Conservation (phyloP, 2,329 filamentous ascomycete genomes). For the Ascomycota sp. region DNA sequence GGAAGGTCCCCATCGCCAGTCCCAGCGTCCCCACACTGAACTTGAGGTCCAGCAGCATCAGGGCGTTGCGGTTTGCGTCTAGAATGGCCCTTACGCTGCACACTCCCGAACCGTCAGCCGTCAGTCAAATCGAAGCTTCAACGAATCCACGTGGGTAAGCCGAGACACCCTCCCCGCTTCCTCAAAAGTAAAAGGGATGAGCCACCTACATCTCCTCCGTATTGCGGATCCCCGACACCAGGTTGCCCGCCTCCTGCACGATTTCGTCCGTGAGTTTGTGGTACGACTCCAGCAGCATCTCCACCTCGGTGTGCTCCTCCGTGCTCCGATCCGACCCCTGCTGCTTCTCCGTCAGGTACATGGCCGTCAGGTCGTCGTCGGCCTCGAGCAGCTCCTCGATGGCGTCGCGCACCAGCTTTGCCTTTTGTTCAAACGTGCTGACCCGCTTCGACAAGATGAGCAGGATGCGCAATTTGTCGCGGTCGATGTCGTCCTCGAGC, state of each 20-base stretch:
- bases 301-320: conserved; percentile 86
- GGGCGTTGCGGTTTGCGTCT: conserved; percentile 90
- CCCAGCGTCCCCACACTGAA: conserved; percentile 90
- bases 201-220: conserved; percentile 82
- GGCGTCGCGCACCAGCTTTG: conserved; percentile 77
- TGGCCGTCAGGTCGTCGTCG: conserved; percentile 80
- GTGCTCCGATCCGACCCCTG: conserved; percentile 52
- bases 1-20: conserved; percentile 83
- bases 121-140: too few relatives aligned
- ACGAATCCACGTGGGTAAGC: too few relatives aligned
- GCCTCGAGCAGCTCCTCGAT: conserved; percentile 91
- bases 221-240: conserved; percentile 88
- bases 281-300: conserved; percentile 92
- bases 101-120: too few relatives aligned
- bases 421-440: conserved; percentile 94
- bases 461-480: conserved; percentile 76
- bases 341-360: conserved; percentile 87
- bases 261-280: conserved; percentile 97
- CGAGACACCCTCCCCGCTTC: too few relatives aligned
- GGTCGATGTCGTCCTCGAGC: conserved; percentile 88
- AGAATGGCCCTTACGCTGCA: conserved; percentile 80
- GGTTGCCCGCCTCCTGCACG: conserved; percentile 79
- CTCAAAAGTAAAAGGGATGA: background rate
- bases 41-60: conserved; percentile 93
- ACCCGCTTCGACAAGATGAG: conserved; percentile 90